phyloP scores from a whole-genome alignment of 2,329 filamentous ascomycete species.

The Leptosphaerulina australis region DNA sequence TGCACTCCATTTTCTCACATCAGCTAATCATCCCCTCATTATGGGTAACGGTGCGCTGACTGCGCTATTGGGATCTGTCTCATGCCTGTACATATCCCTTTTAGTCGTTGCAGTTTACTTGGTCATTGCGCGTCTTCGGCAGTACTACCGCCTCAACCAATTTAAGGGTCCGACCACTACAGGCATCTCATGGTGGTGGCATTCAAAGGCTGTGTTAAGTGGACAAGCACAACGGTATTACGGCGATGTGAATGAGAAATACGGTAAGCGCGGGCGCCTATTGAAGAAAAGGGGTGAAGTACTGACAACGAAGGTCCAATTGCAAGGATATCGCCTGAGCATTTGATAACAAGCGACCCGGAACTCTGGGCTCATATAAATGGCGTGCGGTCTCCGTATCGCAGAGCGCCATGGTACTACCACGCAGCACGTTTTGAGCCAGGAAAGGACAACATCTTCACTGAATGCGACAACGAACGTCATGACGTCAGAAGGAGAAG shows the following conservation, averaged over 20 bases:
- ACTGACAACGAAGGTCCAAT: constrained; percentile 44
- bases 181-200: constrained; percentile 42
- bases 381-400: constrained; percentile 50
- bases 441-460: constrained; percentile 61
- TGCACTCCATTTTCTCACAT: not conserved
- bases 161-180: constrained; percentile 41
- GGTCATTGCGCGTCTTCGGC: constrained; percentile 24
- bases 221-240: constrained; percentile 35
- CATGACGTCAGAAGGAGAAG: constrained; percentile 55
- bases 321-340: constrained; percentile 56
- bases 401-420: constrained; percentile 47
- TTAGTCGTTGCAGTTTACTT: constrained; percentile 22
- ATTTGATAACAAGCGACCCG: constrained; percentile 58
- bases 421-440: constrained; percentile 59
- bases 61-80: constrained; percentile 17
- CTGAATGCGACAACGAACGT: constrained; percentile 55
- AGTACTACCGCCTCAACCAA: constrained; percentile 40
- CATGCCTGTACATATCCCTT: constrained; percentile 23
- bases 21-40: constrained; percentile 1
- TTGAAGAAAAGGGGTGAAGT: not conserved
- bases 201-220: constrained; percentile 39
- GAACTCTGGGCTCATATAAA: constrained; percentile 55
- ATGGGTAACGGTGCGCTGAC: constrained; percentile 17
- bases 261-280: constrained; percentile 28
- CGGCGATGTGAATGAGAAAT: constrained; percentile 39